Base-by-base conservation (phyloP, 352 stramenopile species). In the Phytophthora cryptogea region DNA sequence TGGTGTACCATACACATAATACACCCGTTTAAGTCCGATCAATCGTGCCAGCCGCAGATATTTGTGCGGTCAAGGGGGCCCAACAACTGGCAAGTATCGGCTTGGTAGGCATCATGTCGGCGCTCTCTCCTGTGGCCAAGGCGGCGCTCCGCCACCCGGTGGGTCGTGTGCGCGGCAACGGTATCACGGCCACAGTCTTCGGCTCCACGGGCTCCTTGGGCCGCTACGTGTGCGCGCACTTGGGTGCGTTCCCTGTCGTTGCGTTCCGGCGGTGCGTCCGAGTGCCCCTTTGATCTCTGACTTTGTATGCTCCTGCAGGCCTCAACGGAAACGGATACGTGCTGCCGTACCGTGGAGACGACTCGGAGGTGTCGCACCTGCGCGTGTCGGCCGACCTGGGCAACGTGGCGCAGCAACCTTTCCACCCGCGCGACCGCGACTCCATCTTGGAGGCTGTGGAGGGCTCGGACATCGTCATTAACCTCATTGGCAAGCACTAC, bases 401-500 rank as follows among this genome's bases (percentile, higher is more conserved):
- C 53, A 94, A 96, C 50, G 80, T 95, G 39, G 86, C 74, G 17
- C 76, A 84, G 40, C 53, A 93, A 33, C 79, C 80, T 33, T 96
- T 96, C 68, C 75, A 86, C 63, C 81, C 89, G 20, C 89, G 92
- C 17, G 96, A 99, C 80, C 77, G 86, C 42, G 91, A 98, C 49
- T 96, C 88, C 44, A 98, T 99, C 47, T 75, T 82, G 36, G 76
- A 97, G 35, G 84, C 94, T 1, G 92, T 99, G 36, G 69, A 88
- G 27, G 90, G 95, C 74, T 92, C 89, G 31, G 95, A 99, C 63
- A 79, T 98, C 59, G 97, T 99, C 32, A 94, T 99, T 67, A 99
- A 99, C 76, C 60, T 99, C 9, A 89, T 99, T 48, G 97, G 96
- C 44, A 99, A 99, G 68, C 83, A 98, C 75, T 99, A 99, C 73